phyloP scores from a whole-genome alignment of 2,329 filamentous ascomycete genomes.

The Exophiala lecanii-corni region DNA sequence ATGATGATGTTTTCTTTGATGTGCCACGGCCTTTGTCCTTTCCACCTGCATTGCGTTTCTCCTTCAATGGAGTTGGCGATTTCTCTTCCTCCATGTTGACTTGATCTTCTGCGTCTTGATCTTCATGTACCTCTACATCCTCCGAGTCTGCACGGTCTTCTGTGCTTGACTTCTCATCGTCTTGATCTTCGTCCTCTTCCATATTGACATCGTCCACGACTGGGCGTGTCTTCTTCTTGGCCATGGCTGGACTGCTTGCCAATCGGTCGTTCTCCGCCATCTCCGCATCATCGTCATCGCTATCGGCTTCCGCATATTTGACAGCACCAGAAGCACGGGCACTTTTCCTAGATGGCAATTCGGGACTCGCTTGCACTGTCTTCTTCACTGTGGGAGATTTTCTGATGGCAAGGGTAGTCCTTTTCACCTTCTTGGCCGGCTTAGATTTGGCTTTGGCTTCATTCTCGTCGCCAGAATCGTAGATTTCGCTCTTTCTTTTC shows the following conservation, averaged over 20 bases:
- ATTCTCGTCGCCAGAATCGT: conserved; percentile 22
- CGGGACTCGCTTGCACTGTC: conserved; percentile 32
- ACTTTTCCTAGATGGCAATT: conserved; percentile 35
- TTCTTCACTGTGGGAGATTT: conserved; percentile 31
- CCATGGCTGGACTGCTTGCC: conserved; percentile 15
- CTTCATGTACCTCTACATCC: too few relatives aligned
- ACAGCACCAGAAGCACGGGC: conserved; percentile 33
- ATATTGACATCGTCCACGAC: conserved; percentile 9
- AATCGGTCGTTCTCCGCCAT: conserved; percentile 32
- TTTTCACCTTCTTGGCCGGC: conserved; percentile 23
- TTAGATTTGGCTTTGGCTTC: conserved; percentile 18
- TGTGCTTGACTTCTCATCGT: too few relatives aligned
- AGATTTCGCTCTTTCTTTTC: conserved; percentile 42
- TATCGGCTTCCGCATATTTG: conserved; percentile 41
- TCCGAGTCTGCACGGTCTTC: too few relatives aligned
- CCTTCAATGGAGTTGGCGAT: too few relatives aligned
- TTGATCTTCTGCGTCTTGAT: too few relatives aligned
- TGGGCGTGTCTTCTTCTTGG: conserved; percentile 28
- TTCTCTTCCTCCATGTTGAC: too few relatives aligned
- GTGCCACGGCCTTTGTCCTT: background rate
- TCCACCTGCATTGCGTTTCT: too few relatives aligned
- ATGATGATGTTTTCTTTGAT: too few relatives aligned
- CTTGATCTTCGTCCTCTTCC: conserved; percentile 13
- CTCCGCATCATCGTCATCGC: conserved; percentile 42
- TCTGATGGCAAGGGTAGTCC: conserved; percentile 20